Conservation (phyloP, 345 rosid species). For the Citrus reticulata region DNA sequence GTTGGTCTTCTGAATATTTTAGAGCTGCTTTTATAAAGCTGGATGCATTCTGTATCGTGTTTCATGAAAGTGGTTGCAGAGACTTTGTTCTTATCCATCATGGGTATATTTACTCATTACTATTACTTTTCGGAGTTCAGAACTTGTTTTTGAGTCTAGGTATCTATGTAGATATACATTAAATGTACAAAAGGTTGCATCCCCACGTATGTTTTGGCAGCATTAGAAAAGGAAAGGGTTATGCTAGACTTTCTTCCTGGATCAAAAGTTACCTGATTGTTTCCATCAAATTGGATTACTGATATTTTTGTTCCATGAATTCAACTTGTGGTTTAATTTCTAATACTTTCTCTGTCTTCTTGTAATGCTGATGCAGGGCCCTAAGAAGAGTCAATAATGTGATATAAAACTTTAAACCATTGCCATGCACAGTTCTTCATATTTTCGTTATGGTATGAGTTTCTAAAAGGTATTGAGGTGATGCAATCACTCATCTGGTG, state of each 20-base stretch:
- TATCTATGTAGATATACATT: background rate
- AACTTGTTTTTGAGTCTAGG: background rate
- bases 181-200: background rate
- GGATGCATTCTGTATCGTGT: background rate
- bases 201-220: background rate
- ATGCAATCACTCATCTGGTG: background rate
- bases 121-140: background rate
- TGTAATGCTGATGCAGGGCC: conserved; percentile 6
- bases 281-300: background rate
- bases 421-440: background rate
- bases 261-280: background rate
- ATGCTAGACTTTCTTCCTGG: background rate
- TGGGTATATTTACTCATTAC: background rate
- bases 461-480: background rate
- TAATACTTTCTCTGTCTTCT: background rate
- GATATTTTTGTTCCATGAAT: background rate
- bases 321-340: background rate
- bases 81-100: background rate
- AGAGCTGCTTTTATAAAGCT: background rate
- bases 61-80: background rate
- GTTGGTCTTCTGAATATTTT: background rate
- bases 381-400: background rate
- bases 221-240: background rate
- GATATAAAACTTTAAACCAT: background rate
- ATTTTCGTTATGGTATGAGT: background rate